Evolutionary conservation across 306 rosid species (phyloP).

Genomic region (Abrus precatorius): DNA sequence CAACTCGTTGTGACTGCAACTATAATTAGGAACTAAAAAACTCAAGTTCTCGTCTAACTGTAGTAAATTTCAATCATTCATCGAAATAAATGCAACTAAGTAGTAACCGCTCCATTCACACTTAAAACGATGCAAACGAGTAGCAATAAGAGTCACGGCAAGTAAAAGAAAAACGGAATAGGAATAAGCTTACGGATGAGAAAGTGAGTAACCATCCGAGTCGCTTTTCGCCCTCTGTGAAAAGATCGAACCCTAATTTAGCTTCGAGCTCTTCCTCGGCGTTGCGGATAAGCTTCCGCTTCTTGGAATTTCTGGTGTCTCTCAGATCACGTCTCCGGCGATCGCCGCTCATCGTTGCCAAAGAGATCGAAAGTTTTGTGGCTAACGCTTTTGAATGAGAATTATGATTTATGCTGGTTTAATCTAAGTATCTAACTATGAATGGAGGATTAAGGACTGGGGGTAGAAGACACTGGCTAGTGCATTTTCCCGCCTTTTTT

Average conservation of each 20-base stretch:
- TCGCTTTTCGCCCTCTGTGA: slow-evolving; percentile 87
- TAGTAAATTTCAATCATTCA: neutral
- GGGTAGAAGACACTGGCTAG: slow-evolving; percentile 1
- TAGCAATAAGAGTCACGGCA: neutral
- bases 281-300: slow-evolving; percentile 73
- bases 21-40: neutral
- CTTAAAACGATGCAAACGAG: neutral
- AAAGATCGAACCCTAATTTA: slow-evolving; percentile 79
- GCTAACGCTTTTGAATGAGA: neutral
- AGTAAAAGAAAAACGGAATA: neutral
- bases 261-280: slow-evolving; percentile 93
- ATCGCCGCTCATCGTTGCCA: slow-evolving; percentile 61
- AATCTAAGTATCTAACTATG: neutral
- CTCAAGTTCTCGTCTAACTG: neutral
- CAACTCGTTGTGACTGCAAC: slow-evolving; percentile 11
- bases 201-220: slow-evolving; percentile 95
- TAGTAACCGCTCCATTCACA: neutral
- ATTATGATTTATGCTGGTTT: neutral
- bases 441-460: neutral
- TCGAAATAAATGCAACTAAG: neutral
- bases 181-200: slow-evolving; percentile 70
- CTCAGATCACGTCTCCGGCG: slow-evolving; percentile 64
- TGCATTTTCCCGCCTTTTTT: slow-evolving; percentile 53
- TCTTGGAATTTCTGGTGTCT: slow-evolving; percentile 60
- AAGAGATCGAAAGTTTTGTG: slow-evolving; percentile 4